Percentiles rank a stretch among this genome's conserved stretches.
Evolutionary conservation across 1,284 basidiomycete species (phyloP).

Genomic region (Tilletia caries): DNA sequence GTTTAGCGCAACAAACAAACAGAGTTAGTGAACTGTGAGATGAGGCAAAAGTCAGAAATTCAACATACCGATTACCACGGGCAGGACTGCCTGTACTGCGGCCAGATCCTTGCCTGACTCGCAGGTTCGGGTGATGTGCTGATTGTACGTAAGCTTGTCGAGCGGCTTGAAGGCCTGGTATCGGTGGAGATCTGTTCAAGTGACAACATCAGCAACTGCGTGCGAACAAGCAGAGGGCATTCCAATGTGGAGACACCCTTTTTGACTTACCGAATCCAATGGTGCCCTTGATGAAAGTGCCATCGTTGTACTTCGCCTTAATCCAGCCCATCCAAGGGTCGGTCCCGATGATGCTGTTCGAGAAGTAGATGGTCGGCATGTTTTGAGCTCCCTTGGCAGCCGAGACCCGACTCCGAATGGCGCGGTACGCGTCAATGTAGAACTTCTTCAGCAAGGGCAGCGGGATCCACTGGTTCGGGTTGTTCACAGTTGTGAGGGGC

Average conservation of each 20-base stretch:
- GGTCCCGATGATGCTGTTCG: conserved; percentile 30
- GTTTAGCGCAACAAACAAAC: too few relatives aligned
- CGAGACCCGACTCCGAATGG: conserved; percentile 29
- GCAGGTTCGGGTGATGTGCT: conserved; percentile 47
- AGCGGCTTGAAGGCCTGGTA: conserved; percentile 45
- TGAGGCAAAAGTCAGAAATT: background rate
- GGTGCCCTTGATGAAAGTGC: conserved; percentile 2
- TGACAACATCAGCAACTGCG: background rate
- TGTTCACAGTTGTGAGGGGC: background rate
- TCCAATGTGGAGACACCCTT: too few relatives aligned
- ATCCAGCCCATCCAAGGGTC: conserved; percentile 10
- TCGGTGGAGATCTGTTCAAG: conserved; percentile 40
- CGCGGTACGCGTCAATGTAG: conserved; percentile 44
- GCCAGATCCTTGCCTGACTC: conserved; percentile 39
- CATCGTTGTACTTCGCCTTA: background rate
- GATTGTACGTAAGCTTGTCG: conserved; percentile 30
- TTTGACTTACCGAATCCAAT: conserved; percentile 1
- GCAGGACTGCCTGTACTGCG: conserved; percentile 57
- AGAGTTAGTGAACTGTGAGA: background rate
- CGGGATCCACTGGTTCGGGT: conserved; percentile 25
- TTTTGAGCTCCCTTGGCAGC: conserved; percentile 22
- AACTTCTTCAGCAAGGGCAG: conserved; percentile 40
- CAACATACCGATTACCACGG: conserved; percentile 56
- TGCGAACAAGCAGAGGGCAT: background rate
- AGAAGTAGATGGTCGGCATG: conserved; percentile 50